phyloP scores from a whole-genome alignment of 805 yeast species.

The Candida easanensis region DNA sequence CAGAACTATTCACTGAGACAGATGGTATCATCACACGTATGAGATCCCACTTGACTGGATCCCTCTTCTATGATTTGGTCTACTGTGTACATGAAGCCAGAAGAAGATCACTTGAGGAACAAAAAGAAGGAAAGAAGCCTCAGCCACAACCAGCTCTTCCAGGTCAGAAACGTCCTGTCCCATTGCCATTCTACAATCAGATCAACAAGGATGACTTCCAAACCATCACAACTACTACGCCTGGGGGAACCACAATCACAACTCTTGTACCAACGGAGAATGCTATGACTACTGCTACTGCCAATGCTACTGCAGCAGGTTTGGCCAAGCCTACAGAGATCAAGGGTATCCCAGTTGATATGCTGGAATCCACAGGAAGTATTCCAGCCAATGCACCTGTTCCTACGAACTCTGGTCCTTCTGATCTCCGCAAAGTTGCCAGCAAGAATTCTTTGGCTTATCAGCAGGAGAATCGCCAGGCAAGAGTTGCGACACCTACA shows the following conservation, averaged over 20 bases:
- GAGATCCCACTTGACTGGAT: slow-evolving; percentile 91
- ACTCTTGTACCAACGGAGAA: slow-evolving; percentile 84
- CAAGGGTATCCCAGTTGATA: slow-evolving; percentile 64
- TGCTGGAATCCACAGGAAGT: slow-evolving; percentile 82
- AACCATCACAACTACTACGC: slow-evolving; percentile 81
- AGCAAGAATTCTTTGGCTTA: slow-evolving; percentile 16
- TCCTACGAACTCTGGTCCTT: slow-evolving; percentile 1
- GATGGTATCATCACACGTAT: slow-evolving; percentile 80
- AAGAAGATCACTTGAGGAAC: slow-evolving; percentile 53
- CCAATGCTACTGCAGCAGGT: slow-evolving; percentile 55
- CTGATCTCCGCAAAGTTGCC: slow-evolving; percentile 20
- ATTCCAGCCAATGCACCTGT: slow-evolving; percentile 28
- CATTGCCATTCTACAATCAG: slow-evolving; percentile 87
- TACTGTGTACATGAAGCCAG: slow-evolving; percentile 96
- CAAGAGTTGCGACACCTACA: not conserved
- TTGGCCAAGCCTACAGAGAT: slow-evolving; percentile 53
- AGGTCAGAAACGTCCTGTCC: slow-evolving; percentile 35
- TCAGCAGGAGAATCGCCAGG: slow-evolving; percentile 5
- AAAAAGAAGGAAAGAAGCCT: slow-evolving; percentile 30
- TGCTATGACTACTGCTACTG: slow-evolving; percentile 62
- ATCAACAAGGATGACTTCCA: slow-evolving; percentile 86
- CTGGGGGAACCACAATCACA: slow-evolving; percentile 89
- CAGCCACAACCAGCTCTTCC: slow-evolving; percentile 16
- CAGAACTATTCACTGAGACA: slow-evolving; percentile 70
- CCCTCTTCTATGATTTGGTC: slow-evolving; percentile 85